Conservation (phyloP, 192 early-diverging fungal genomes). For the Gryganskiella cystojenkinii region DNA sequence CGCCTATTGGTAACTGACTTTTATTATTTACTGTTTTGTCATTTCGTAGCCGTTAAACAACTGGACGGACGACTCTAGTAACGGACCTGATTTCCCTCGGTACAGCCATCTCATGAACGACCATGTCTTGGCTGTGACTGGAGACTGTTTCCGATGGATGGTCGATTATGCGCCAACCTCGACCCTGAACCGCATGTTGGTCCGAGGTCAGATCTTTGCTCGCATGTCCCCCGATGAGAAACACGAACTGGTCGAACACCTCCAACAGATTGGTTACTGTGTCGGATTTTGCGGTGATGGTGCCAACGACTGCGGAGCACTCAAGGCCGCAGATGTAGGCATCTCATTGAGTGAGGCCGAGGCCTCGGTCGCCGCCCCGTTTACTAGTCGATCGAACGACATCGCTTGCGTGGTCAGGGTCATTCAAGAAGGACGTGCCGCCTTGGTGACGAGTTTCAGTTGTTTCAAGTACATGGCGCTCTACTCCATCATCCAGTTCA, state of each 20-base stretch:
- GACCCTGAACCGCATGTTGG: conserved; percentile 80
- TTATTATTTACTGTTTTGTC: neutral
- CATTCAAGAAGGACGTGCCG: conserved; percentile 92
- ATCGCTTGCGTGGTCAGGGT: conserved; percentile 94
- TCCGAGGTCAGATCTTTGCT: conserved; percentile 93
- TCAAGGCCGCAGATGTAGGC: conserved; percentile 96
- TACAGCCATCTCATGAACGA: conserved; percentile 58
- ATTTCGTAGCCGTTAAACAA: conserved; percentile 3
- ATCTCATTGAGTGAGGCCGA: conserved; percentile 97
- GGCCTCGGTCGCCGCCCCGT: conserved; percentile 97
- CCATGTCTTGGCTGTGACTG: conserved; percentile 92
- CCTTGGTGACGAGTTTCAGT: conserved; percentile 96
- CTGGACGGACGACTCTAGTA: conserved; percentile 21
- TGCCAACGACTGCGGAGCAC: conserved; percentile 97
- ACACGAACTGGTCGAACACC: conserved; percentile 88
- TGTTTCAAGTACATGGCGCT: conserved; percentile 99
- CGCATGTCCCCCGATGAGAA: conserved; percentile 99
- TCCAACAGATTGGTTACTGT: conserved; percentile 92
- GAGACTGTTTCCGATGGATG: conserved; percentile 97
- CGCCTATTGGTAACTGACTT: neutral
- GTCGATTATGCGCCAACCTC: conserved; percentile 78
- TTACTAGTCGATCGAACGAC: conserved; percentile 91
- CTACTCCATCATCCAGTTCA: conserved; percentile 97
- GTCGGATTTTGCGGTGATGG: conserved; percentile 99
- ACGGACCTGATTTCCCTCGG: conserved; percentile 44